Evolutionary conservation across 2,329 filamentous ascomycete species (phyloP).

Genomic region (Aureobasidium sp.): DNA sequence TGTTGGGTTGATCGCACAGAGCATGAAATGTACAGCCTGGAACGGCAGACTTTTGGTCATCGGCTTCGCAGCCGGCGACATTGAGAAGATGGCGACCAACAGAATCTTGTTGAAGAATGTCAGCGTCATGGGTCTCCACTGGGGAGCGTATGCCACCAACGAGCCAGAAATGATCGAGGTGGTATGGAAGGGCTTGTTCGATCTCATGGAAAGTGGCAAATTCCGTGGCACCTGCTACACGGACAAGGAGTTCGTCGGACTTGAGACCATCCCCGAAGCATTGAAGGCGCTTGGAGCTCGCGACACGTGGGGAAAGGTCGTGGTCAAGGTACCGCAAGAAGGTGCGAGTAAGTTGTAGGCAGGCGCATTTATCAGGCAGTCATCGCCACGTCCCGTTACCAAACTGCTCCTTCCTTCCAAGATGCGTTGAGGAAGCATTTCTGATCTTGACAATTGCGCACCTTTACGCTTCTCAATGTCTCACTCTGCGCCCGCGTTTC

Average conservation of each 20-base stretch:
- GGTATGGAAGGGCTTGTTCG: conserved; percentile 79
- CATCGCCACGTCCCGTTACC: neutral
- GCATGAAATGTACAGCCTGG: conserved; percentile 88
- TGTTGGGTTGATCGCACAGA: conserved; percentile 80
- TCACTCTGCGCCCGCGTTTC: neutral
- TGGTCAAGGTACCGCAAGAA: conserved; percentile 73
- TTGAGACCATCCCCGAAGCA: conserved; percentile 72
- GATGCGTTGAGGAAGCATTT: neutral
- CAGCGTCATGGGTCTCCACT: conserved; percentile 79
- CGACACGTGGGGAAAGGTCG: conserved; percentile 93
- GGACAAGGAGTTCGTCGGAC: conserved; percentile 72
- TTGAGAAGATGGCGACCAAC: conserved; percentile 90
- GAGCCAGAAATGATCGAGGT: conserved; percentile 62
- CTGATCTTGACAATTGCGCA: neutral
- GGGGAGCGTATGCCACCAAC: conserved; percentile 73
- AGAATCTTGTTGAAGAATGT: conserved; percentile 92
- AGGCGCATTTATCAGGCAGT: conserved; percentile 1
- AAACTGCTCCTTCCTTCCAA: neutral
- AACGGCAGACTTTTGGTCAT: conserved; percentile 83
- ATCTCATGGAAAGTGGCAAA: conserved; percentile 69
- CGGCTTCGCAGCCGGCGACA: conserved; percentile 77
- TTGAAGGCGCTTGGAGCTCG: conserved; percentile 69
- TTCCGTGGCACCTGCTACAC: conserved; percentile 76
- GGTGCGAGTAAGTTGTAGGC: conserved; percentile 38
- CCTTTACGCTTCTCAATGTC: neutral